Evolutionary conservation across 2,329 filamentous ascomycete genomes (phyloP), one percentile per base, ranked within the genome.

Genomic region (Neurospora crassa): DNA sequence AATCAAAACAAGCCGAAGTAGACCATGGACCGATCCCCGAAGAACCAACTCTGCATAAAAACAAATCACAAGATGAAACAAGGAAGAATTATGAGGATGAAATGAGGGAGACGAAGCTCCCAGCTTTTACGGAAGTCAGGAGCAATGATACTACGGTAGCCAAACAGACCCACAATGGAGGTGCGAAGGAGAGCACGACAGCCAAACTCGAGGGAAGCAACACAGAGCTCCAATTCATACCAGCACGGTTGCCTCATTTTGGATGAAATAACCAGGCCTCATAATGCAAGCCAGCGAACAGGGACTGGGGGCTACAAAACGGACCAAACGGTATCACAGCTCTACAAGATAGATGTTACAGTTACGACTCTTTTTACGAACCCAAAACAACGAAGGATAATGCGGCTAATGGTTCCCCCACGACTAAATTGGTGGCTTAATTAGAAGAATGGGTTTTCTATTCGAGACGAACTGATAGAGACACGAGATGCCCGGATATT

Each of bases 171-270:
- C 29, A 63, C 11, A 63, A 11, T 63, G 53, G 53, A 63, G 67
- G 70, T 34, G 24, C 73, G 18, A 76, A 41, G 67, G 37, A 63
- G 70, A 70, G 7, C 53, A 69, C 67, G 70, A 70, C 70, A 53
- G 47, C 24, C 69, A 69, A 45, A 70, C 70, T 14, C 70, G 74
- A 10, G 20, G 71, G 69, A 37, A 73, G 20, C 29, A 75, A 67
- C 18, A 53, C 53, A 37, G 14, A 34, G 53, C 29, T 63, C 7
- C 79, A 79, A 2, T 90, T 90, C 74, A 81, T 90, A 29, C 88
- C 88, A 4, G 88, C 88, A 43, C 82, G 87, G 72, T 78, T 90
- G 72, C 88, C 88, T 45, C 83, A 83, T 70, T 87, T 90, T 80
- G 80, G 80, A 74, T 87, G 70, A 70, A 68, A 73, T 7, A 8